Conservation (phyloP, 768 basidiomycete species). For the Grammothele lineata region DNA sequence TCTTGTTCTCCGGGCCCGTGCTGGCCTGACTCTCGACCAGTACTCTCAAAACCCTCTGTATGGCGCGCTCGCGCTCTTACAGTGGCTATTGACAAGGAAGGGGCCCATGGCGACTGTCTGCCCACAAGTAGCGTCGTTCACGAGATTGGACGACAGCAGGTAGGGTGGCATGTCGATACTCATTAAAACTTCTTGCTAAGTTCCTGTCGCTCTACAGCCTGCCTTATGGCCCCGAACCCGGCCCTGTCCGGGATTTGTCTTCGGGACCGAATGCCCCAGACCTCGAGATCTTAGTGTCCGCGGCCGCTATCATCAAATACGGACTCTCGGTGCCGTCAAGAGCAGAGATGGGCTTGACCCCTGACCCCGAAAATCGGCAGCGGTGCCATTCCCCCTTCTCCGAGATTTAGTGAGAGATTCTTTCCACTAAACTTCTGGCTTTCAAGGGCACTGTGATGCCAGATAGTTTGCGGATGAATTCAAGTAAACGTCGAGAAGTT, state of each 20-base stretch:
- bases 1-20: slow-evolving; percentile 40
- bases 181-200: too few species aligned
- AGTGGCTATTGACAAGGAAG: not conserved
- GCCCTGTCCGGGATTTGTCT: not conserved
- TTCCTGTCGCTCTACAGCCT: not conserved
- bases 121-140: slow-evolving; percentile 7
- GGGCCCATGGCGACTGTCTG: not conserved
- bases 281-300: slow-evolving; percentile 8
- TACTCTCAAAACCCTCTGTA: slow-evolving; percentile 33
- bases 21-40: slow-evolving; percentile 50
- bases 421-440: too few species aligned
- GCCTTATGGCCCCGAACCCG: not conserved
- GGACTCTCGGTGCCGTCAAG: slow-evolving; percentile 2
- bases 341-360: not conserved
- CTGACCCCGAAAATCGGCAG: too few species aligned
- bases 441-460: too few species aligned
- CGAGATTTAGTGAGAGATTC: too few species aligned
- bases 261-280: slow-evolving; percentile 14
- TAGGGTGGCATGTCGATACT: not conserved
- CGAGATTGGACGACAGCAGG: slow-evolving; percentile 12
- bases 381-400: too few species aligned
- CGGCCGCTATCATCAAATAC: slow-evolving; percentile 7
- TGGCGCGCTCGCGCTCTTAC: not conserved
- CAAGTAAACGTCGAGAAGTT: too few species aligned
- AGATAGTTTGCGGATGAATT: too few species aligned